Conservation (phyloP, 352 stramenopile genomes). For the Peronospora destructor region DNA sequence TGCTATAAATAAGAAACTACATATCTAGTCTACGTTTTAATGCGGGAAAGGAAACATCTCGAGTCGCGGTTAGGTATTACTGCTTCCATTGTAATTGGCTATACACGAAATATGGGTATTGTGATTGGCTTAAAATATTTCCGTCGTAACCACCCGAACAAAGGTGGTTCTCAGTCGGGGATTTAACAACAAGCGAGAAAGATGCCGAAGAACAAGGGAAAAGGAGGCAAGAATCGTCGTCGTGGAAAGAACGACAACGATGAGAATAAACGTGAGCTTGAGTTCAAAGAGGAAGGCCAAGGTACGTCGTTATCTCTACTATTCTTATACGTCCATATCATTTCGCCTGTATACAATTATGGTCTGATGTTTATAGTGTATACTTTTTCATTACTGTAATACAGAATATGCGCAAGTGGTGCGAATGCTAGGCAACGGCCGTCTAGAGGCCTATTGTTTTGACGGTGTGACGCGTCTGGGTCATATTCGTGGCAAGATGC, state of each 20-base stretch:
- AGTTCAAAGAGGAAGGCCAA: slow-evolving; percentile 99
- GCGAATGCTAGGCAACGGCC: slow-evolving; percentile 97
- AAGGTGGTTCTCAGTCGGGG: slow-evolving; percentile 15
- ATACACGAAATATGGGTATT: neutral
- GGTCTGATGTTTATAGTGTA: slow-evolving; percentile 11
- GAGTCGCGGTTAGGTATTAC: too few species aligned
- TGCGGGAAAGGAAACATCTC: too few species aligned
- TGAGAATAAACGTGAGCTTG: slow-evolving; percentile 98
- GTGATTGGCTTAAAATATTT: slow-evolving; percentile 24
- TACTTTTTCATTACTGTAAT: slow-evolving; percentile 5
- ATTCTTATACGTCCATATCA: neutral
- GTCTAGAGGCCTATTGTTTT: slow-evolving; percentile 98
- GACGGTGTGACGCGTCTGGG: slow-evolving; percentile 96
- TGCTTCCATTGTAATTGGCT: slow-evolving; percentile 1
- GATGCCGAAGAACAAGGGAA: slow-evolving; percentile 91
- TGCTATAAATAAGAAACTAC: too few species aligned
- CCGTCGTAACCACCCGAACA: slow-evolving; percentile 24
- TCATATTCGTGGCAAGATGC: slow-evolving; percentile 99
- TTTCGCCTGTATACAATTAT: slow-evolving; percentile 11
- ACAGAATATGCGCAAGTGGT: slow-evolving; percentile 97
- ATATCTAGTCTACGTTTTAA: too few species aligned
- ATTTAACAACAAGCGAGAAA: slow-evolving; percentile 21
- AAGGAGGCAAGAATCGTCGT: slow-evolving; percentile 96
- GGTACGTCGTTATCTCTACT: slow-evolving; percentile 47
- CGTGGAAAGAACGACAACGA: slow-evolving; percentile 98